These are phyloP conservation scores for Clonostachys solani DNA, from an alignment of 2,329 filamentous ascomycete species.

Conservation along the genomic window DNA sequence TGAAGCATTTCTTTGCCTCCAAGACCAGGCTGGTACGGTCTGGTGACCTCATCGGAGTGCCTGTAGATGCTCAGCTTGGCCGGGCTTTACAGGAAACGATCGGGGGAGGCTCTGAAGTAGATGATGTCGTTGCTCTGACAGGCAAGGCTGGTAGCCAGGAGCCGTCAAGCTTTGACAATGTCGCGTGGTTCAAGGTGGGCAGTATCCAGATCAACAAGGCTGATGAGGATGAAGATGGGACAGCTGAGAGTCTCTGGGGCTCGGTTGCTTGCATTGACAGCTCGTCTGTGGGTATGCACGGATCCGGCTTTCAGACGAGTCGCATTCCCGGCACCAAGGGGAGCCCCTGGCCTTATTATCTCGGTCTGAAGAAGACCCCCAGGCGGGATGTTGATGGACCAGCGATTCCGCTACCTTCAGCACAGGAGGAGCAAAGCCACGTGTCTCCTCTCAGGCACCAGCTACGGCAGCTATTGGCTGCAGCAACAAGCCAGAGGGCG, in stretches of 20 bases:
- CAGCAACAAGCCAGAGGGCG: slow-evolving; percentile 82
- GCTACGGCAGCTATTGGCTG: slow-evolving; percentile 78
- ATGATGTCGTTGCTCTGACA: slow-evolving; percentile 61
- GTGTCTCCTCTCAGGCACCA: slow-evolving; percentile 62
- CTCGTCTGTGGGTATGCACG: slow-evolving; percentile 81
- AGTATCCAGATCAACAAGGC: slow-evolving; percentile 58
- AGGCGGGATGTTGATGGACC: slow-evolving; percentile 32
- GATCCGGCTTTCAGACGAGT: slow-evolving; percentile 82
- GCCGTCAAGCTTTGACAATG: slow-evolving; percentile 44
- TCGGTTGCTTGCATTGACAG: slow-evolving; percentile 84
- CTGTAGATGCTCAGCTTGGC: slow-evolving; percentile 82
- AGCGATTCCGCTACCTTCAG: slow-evolving; percentile 27
- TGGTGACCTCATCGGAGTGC: slow-evolving; percentile 84
- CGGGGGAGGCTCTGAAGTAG: slow-evolving; percentile 57
- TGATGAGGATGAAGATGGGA: slow-evolving; percentile 53
- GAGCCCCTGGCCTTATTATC: slow-evolving; percentile 86
- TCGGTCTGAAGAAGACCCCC: slow-evolving; percentile 68
- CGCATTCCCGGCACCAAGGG: slow-evolving; percentile 71
- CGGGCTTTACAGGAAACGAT: slow-evolving; percentile 73
- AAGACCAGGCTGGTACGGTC: slow-evolving; percentile 78
- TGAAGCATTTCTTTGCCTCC: slow-evolving; percentile 85
- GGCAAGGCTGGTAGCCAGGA: slow-evolving; percentile 17
- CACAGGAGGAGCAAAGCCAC: slow-evolving; percentile 41
- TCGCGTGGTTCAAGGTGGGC: slow-evolving; percentile 91
- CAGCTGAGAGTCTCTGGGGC: slow-evolving; percentile 73